These are phyloP conservation scores for Leccinum pellstonianum DNA, from an alignment of 768 basidiomycete genomes.

Conservation along the genomic window DNA sequence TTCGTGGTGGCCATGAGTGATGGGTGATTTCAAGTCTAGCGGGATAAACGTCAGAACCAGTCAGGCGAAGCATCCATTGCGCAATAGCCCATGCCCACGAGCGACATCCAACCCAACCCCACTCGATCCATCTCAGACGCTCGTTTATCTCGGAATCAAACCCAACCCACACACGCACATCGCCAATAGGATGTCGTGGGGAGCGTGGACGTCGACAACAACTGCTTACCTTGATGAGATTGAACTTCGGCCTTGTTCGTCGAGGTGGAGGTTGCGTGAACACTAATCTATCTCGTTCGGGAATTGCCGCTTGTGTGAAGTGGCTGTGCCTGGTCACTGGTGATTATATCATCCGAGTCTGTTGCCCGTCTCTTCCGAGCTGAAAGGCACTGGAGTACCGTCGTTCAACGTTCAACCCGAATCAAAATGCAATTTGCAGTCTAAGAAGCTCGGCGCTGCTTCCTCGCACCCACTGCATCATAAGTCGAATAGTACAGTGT, in stretches of 20 bases:
- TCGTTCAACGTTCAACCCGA: too few relatives aligned
- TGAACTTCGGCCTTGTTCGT: conserved; percentile 27
- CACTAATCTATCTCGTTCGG: conserved; percentile 13
- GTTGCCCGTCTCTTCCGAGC: too few relatives aligned
- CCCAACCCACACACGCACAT: not conserved
- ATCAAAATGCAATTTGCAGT: not conserved
- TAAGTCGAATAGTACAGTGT: not conserved
- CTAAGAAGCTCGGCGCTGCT: too few relatives aligned
- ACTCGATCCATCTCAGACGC: conserved; percentile 21
- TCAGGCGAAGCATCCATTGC: not conserved
- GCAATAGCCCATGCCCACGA: not conserved
- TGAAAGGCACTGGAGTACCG: too few relatives aligned
- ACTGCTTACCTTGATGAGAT: conserved; percentile 29
- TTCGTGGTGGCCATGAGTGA: conserved; percentile 65
- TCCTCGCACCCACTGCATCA: not conserved
- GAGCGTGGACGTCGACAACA: not conserved
- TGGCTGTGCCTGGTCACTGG: conserved; percentile 22
- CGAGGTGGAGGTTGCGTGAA: conserved; percentile 7
- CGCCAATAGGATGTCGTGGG: not conserved
- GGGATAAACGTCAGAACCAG: conserved; percentile 7
- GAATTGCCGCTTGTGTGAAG: conserved; percentile 20
- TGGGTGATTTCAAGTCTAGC: conserved; percentile 13
- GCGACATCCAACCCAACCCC: conserved; percentile 20
- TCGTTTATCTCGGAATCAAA: not conserved
- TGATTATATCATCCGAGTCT: too few relatives aligned